Evolutionary conservation across 2,329 filamentous ascomycete species (phyloP), one percentile per base, ranked within the genome.

Genomic region (Xylariaceae sp.): DNA sequence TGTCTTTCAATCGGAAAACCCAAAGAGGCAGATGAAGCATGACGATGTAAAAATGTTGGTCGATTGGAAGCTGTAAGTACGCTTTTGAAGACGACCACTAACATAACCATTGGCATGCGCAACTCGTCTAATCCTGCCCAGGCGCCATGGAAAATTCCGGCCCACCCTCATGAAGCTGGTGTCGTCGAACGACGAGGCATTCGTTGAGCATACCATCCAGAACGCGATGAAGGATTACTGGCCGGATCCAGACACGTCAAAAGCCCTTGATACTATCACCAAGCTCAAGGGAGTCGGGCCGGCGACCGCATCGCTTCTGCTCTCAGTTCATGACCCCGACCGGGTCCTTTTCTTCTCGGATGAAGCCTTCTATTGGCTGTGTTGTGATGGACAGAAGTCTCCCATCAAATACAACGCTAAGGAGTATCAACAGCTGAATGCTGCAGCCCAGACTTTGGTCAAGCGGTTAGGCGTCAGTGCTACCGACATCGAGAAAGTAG

Each of bases 321-420:
- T 95, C 2, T 82, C 87, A 3, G 83, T 89, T 3, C 81, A 86
- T 61, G 80, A 86, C 57, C 81, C 87, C 0, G 71, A 77, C 0
- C 73, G 74, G 12, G 78, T 87, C 47, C 81, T 89, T 1, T 93
- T 93, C 77, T 93, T 93, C 73, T 89, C 87, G 2, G 91, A 96
- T 67, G 90, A 95, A 72, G 80, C 87, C 2, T 93, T 87, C 68
- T 81, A 86, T 62, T 93, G 89, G 89, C 73, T 89, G 5, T 83
- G 83, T 65, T 83, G 81, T 67, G 70, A 73, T n/a, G 79, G 79
- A 0, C 73, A 75, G 41, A 79, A 75, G 51, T 73, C 67, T 0
- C 72, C 76, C 20, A 86, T 91, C 70, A 89, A 87, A 72, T 95
- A 95, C 72, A 88, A 79, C 42, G 71, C 75, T 19, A 86, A 85